phyloP scores from a whole-genome alignment of 2,329 filamentous ascomycete species.

The Acarospora socialis region DNA sequence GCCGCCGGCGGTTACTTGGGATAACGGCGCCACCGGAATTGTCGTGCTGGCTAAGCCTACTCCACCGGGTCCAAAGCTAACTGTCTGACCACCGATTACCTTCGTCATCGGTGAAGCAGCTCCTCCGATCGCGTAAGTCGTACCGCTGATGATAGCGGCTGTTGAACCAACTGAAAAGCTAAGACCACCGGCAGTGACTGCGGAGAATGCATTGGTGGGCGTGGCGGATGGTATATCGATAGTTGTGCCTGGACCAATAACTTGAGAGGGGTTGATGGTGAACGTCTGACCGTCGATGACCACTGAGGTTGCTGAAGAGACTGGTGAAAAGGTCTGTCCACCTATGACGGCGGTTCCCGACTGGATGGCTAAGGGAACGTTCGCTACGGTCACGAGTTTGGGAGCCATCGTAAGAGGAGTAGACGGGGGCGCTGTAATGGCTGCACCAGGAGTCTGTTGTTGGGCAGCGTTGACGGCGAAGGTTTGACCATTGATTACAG shows the following conservation, averaged over 20 bases:
- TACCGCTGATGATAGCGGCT: slow-evolving; percentile 16
- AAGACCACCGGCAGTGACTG: slow-evolving; percentile 7
- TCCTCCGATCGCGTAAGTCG: slow-evolving; percentile 16
- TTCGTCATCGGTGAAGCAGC: slow-evolving; percentile 14
- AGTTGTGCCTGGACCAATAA: slow-evolving; percentile 8
- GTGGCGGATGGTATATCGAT: slow-evolving; percentile 5
- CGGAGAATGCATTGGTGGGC: not conserved
- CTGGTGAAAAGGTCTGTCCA: slow-evolving; percentile 2
- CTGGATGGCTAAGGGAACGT: too few species aligned
- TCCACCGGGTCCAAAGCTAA: slow-evolving; percentile 16
- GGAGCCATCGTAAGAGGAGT: too few species aligned
- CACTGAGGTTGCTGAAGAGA: slow-evolving; percentile 3
- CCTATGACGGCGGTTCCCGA: slow-evolving; percentile 7
- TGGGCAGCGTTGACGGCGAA: not conserved
- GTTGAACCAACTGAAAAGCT: slow-evolving; percentile 16
- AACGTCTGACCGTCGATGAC: slow-evolving; percentile 10
- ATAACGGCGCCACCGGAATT: slow-evolving; percentile 2
- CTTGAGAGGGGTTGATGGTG: slow-evolving; percentile 8
- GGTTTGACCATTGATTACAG: slow-evolving; percentile 3
- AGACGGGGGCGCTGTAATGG: too few species aligned
- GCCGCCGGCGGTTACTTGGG: slow-evolving; percentile 8
- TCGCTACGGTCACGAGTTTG: too few species aligned
- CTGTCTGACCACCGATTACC: slow-evolving; percentile 14
- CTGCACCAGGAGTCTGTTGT: too few species aligned
- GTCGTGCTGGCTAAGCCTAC: slow-evolving; percentile 17